Base-by-base conservation (phyloP, 176 grass and related monocot genomes). In the Oryza coarctata region DNA sequence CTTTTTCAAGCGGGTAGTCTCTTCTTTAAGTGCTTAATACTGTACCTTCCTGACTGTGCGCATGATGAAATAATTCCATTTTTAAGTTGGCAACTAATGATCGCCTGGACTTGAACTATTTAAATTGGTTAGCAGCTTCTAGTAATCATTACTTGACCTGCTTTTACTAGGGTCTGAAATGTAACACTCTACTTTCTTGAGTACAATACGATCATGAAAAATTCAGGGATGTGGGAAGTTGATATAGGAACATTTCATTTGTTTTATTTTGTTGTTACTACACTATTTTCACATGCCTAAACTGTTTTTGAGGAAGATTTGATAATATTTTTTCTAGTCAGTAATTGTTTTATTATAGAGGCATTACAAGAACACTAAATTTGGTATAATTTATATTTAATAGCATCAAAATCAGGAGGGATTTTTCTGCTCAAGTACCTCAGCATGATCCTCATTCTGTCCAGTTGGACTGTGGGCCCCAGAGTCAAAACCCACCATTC, bases 1-100 rank as follows among this genome's bases (percentile, higher is more conserved):
- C 87, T 82, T 64, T 82, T 87, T 90, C 87, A 38, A 92, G 73
- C 87, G 94, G 89, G 94, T 97, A 71, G 47, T 40, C 34, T 82
- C 43, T 85, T 47, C 18, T 77, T 32, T 40, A 65, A 75, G 77
- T 70, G 5, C n/a, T 55, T 79, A 33, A 61, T 12, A 68, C 0
- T 61, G 64, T 65, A 67, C 69, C 22, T 74, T 60, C 7, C 20
- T 47, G 74, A 60, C 10, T 79, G 25, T n/a, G 25, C 28, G 6
- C 14, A 27, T 36, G n/a, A 35, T 49, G 28, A 11, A 44, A 22
- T 40, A 27, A 22, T 82, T 63, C 2, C 55, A 44, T 82, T 7
- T 20, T 32, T 63, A 82, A 18, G 80, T 15, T 65, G 32, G 35
- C 58, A 41, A 45, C 25, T 63, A 25, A 11, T 66, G 15, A 41